phyloP scores from a whole-genome alignment of 768 basidiomycete genomes.

The Tubosaeta sp. region DNA sequence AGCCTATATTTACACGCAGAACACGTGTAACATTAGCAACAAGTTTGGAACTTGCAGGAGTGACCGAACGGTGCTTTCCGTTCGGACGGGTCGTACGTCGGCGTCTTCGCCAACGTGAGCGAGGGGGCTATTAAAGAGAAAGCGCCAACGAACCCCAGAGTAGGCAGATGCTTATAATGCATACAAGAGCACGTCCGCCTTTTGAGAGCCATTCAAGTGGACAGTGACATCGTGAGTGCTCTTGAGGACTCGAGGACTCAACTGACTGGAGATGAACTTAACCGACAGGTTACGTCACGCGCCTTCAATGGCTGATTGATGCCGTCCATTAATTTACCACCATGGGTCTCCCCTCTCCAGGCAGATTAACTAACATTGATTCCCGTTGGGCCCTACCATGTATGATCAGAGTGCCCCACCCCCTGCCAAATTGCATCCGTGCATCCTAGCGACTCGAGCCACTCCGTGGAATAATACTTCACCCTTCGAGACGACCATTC shows the following conservation, averaged over 20 bases:
- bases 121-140: constrained; percentile 5
- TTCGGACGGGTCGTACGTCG: constrained; percentile 48
- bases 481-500: constrained; percentile 55
- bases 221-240: constrained; percentile 64
- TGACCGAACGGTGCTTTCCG: constrained; percentile 74
- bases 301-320: too few relatives aligned
- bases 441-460: constrained; percentile 64
- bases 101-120: constrained; percentile 30
- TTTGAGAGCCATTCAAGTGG: constrained; percentile 58
- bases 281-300: too few relatives aligned
- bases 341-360: too few relatives aligned
- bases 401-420: background rate
- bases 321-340: too few relatives aligned
- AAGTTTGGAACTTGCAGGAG: constrained; percentile 56
- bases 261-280: constrained; percentile 38
- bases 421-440: constrained; percentile 44
- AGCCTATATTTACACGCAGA: constrained; percentile 62
- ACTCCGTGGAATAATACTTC: constrained; percentile 50
- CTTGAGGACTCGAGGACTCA: constrained; percentile 74
- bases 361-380: too few relatives aligned
- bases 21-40: constrained; percentile 54
- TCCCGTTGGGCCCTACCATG: too few relatives aligned
- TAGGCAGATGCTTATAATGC: constrained; percentile 74
- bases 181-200: constrained; percentile 66
- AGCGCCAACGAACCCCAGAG: constrained; percentile 51